Base-by-base conservation (phyloP, 495 filamentous ascomycete species). In the Clavariopsis aquatica region DNA sequence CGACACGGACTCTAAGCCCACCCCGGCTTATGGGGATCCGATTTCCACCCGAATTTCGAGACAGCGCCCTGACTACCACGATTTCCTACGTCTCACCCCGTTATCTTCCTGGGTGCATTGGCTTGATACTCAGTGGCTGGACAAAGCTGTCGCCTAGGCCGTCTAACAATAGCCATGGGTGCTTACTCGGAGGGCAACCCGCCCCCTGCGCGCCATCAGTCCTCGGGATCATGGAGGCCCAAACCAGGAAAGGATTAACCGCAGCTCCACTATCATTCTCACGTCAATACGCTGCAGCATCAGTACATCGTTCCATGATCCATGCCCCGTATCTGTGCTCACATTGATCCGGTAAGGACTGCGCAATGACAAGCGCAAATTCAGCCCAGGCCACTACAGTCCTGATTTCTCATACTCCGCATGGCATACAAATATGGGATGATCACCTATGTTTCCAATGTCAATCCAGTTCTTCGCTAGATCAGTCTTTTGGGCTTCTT, bases 131-230 rank as follows among this genome's bases (percentile, higher is more conserved):
- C 57, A 63, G 67, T 63, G 67, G 67, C 67, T 70, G 67, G 56
- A 55, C 58, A 63, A 65, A 52, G 45, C 49, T 49, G 57, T 62
- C 46, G 64, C 60, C 55, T 27, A 60, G 54, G 38, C 56, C 54
- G 54, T 60, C 68, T 71, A 71, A 67, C 68, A 71, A 71, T 71
- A 71, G 68, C 68, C 52, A 58, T 60, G 54, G 63, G 60, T 56
- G 64, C 60, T 68, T 56, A 63, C 41, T 64, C 63, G 63, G 68
- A 58, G 51, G 49, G 24, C 29, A 29, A 53, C 51, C 68, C 59
- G 46, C 51, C 52, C 53, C 53, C 54, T 71, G 68, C 68, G 56
- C 68, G 64, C 64, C 60, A 67, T 71, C 65, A 66, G 58, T 53
- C 56, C 60, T 71, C 68, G 64, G 68, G 52, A 67, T 57, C n/a